Evolutionary conservation across 805 yeast species (phyloP), one percentile per base, ranked within the genome.

Genomic region (Pichia phayaonensis): DNA sequence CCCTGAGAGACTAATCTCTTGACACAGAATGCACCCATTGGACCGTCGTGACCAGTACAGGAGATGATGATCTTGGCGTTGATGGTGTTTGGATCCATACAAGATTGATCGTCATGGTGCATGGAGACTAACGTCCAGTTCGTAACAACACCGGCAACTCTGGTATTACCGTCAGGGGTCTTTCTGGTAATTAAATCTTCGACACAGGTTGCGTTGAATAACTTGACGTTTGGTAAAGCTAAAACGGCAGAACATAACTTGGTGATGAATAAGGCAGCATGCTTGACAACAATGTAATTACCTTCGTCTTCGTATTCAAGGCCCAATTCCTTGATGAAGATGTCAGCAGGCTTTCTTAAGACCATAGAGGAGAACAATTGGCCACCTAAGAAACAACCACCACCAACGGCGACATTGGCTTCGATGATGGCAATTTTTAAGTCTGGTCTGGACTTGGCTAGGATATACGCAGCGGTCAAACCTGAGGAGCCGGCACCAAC

Each of bases 1-100:
- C 79, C 81, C 57, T 77, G 70, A 49, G 74, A 69, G 23, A 75
- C 80, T 45, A 79, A 72, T 67, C 90, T 77, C 73, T 84, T 84
- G 55, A 85, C 89, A 54, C 81, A 76, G 70, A 83, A 83, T 8
- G 90, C 90, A 53, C 90, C 90, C 69, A 84, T 82, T 47, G 89
- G 90, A 60, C 92, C 90, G 64, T 84, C 92, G 62, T 84, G 90
- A 52, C 90, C 92, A 31, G 88, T 79, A 55, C 89, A 80, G 16
- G 89, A 83, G 51, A 85, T 71, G 51, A 84, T 79, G 50, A 85
- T 80, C 62, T 72, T 64, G 54, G 74, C 72, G 61, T 84, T 84
- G 72, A 84, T 81, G 54, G 88, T 84, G 71, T 84, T 83, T 46
- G 90, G 90, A 63, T 84, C 90, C 90, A 84, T 84, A 65, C 90